Evolutionary conservation across 1,139 yeast species (phyloP).

Genomic region (Hansenula anomala): DNA sequence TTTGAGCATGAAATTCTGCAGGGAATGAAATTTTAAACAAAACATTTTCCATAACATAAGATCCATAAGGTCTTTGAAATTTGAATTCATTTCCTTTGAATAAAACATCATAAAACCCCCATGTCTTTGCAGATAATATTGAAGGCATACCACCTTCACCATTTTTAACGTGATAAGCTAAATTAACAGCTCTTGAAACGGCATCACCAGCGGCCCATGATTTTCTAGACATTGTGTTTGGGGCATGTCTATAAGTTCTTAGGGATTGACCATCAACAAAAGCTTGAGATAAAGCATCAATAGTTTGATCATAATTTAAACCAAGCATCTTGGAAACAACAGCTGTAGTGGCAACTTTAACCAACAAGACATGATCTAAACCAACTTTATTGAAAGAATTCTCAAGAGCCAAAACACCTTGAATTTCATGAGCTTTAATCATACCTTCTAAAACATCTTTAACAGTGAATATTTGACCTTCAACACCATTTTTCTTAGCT

Average conservation of each 20-base stretch:
- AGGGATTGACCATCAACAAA: slow-evolving; percentile 56
- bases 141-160: slow-evolving; percentile 57
- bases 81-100: slow-evolving; percentile 47
- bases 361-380: slow-evolving; percentile 54
- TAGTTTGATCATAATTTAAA: slow-evolving; percentile 42
- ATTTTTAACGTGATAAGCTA: slow-evolving; percentile 45
- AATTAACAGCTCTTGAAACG: slow-evolving; percentile 52
- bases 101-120: slow-evolving; percentile 60
- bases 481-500: slow-evolving; percentile 35
- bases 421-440: slow-evolving; percentile 61
- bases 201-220: slow-evolving; percentile 70
- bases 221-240: slow-evolving; percentile 57
- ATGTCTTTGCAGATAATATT: slow-evolving; percentile 47
- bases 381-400: slow-evolving; percentile 57
- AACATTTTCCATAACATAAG: slow-evolving; percentile 61
- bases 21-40: slow-evolving; percentile 57
- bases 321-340: slow-evolving; percentile 53
- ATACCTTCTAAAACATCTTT: slow-evolving; percentile 46
- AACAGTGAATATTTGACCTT: slow-evolving; percentile 39
- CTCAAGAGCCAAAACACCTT: slow-evolving; percentile 52
- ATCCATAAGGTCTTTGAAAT: slow-evolving; percentile 48
- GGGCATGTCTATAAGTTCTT: slow-evolving; percentile 59
- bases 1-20: slow-evolving; percentile 67
- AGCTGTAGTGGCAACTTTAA: slow-evolving; percentile 58
- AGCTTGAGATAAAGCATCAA: slow-evolving; percentile 53